Conservation (phyloP, 257 asterid species). For the Solanum stenotomum region DNA sequence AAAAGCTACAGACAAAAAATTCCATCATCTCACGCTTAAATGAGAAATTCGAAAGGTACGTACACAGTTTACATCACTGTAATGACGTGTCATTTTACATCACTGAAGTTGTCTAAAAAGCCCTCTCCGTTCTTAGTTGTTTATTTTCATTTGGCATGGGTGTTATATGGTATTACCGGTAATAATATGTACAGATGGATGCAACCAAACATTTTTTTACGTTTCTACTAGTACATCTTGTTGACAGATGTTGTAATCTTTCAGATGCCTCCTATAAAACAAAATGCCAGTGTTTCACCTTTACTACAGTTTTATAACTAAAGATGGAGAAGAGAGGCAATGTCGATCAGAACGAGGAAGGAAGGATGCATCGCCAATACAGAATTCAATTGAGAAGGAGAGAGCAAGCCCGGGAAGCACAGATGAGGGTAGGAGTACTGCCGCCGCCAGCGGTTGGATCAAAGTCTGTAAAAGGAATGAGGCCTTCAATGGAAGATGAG, state of each 20-base stretch:
- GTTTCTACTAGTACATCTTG: neutral
- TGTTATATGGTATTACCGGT: neutral
- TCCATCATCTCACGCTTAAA: too few relatives aligned
- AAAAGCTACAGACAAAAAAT: too few relatives aligned
- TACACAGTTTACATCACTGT: neutral
- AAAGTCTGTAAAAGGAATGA: neutral
- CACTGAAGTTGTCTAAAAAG: neutral
- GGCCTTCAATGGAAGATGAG: constrained; percentile 7
- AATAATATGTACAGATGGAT: neutral
- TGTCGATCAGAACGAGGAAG: neutral
- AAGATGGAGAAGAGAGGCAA: neutral
- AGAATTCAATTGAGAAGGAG: neutral
- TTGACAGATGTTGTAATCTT: neutral
- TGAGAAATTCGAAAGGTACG: too few relatives aligned
- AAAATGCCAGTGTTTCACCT: neutral
- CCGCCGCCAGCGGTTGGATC: constrained; percentile 1
- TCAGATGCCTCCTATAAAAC: neutral
- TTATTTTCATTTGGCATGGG: neutral
- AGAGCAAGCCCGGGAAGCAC: neutral
- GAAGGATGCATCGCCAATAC: neutral
- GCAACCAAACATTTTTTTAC: neutral
- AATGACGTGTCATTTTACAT: neutral
- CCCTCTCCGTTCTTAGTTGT: neutral
- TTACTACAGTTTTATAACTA: neutral
- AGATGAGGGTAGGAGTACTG: neutral